Evolutionary conservation across 176 grass and related monocot genomes (phyloP).

Genomic region (Sorghum bicolor): DNA sequence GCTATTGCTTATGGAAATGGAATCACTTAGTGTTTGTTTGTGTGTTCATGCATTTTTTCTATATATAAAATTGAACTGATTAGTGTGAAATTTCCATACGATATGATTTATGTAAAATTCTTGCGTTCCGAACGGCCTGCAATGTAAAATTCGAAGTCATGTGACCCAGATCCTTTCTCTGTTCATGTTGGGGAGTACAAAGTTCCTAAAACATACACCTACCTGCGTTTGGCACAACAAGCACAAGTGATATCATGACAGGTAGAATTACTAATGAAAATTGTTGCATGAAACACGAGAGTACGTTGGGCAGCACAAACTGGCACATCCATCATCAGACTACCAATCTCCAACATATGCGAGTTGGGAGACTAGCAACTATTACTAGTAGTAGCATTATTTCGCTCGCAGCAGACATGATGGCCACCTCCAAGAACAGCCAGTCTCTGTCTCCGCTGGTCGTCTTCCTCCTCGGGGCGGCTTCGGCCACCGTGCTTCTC

Average conservation of each 20-base stretch:
- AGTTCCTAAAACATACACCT: too few species aligned
- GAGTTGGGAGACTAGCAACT: not conserved
- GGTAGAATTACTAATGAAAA: not conserved
- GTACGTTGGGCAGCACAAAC: slow-evolving; percentile 10
- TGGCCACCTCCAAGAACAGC: slow-evolving; percentile 31
- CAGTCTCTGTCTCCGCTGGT: slow-evolving; percentile 14
- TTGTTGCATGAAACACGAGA: not conserved
- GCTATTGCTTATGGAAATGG: not conserved
- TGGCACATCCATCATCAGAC: not conserved
- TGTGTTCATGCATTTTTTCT: too few species aligned
- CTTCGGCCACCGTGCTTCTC: slow-evolving; percentile 33
- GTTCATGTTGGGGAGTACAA: not conserved
- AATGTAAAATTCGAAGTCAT: not conserved
- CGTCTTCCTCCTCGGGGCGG: slow-evolving; percentile 41
- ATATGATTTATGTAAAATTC: too few species aligned
- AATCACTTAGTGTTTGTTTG: not conserved
- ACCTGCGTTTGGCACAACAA: not conserved
- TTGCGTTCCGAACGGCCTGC: too few species aligned
- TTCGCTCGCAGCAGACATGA: not conserved
- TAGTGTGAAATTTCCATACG: not conserved
- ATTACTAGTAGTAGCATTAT: not conserved
- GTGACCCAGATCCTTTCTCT: not conserved
- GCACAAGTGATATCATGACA: not conserved
- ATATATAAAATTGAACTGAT: not conserved
- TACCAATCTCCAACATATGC: not conserved